Base-by-base conservation (phyloP, 768 basidiomycete genomes). In the Trametes punicea region DNA sequence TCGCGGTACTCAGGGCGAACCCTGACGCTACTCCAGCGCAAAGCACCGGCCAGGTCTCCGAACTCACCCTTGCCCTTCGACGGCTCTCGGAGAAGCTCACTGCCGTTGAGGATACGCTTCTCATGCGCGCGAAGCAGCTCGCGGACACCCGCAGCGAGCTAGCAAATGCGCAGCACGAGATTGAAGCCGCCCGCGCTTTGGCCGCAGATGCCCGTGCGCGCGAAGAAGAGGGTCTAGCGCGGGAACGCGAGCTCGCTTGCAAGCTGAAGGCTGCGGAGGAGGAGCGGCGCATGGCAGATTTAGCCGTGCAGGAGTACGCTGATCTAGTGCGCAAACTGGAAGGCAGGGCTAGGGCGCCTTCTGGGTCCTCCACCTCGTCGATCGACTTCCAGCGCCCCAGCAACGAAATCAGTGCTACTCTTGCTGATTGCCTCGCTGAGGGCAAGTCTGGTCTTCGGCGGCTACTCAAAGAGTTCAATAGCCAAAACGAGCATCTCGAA, bases 291-390 rank as follows among this genome's bases (percentile, higher is more conserved):
- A 80, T 88, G 77, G 76, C 77, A 36, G 88, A 91, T 54, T 65
- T 78, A 27, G 84, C 82, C 4, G 78, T 91, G 15, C 74, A 77
- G 48, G 87, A 91, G 61, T 92, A 92, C 49, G 90, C 90, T 0
- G 82, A 81, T 55, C 77, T 92, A 13, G 90, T 91, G 11, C 76
- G 88, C 18, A 75, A 70, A 1, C 73, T 90, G 51, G 84, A 89
- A 63, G 75, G 76, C 16, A 74, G 77, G 55, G 67, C 67, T 52
- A 69, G 69, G 53, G 51, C 46, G n/a, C 55, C 62, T 2, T 56
- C 63, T 2, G 34, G 62, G 2, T 38, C 65, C 6, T 42, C 51
- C 21, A 30, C 34, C 9, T 45, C 55, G 15, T 53, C 56, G n/a
- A 25, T 63, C 44, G 33, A 58, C 54, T 15, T 58, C 2, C 49